Evolutionary conservation across 2,329 filamentous ascomycete species (phyloP).

Genomic region (Venturia aucupariae): DNA sequence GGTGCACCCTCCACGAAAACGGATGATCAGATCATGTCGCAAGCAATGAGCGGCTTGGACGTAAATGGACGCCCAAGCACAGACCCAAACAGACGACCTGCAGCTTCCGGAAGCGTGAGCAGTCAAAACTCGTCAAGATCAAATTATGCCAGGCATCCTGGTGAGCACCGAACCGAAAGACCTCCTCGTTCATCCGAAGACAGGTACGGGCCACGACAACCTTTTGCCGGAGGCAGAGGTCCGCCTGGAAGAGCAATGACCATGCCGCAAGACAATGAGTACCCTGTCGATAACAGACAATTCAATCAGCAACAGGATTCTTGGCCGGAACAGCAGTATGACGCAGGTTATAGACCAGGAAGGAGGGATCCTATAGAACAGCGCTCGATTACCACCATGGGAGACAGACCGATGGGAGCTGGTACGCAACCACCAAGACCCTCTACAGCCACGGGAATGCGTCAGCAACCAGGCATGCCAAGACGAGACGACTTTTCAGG

Average conservation of each 20-base stretch:
- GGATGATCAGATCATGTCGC: constrained; percentile 17
- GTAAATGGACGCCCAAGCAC: constrained; percentile 10
- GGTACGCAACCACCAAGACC: constrained; percentile 26
- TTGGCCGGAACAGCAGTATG: constrained; percentile 17
- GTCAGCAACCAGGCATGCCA: constrained; percentile 17
- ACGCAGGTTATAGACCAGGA: constrained; percentile 9
- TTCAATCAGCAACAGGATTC: constrained; percentile 30
- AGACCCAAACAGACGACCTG: constrained; percentile 5
- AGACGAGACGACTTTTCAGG: neutral
- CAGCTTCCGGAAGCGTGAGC: neutral
- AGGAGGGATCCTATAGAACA: constrained; percentile 9
- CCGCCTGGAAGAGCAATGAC: constrained; percentile 24
- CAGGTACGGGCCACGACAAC: neutral
- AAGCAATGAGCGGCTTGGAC: constrained; percentile 9
- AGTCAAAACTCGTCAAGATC: constrained; percentile 8
- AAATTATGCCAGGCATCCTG: constrained; percentile 1
- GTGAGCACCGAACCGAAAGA: constrained; percentile 1
- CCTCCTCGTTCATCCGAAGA: constrained; percentile 11
- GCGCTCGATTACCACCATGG: constrained; percentile 10
- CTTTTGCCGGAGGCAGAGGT: constrained; percentile 4
- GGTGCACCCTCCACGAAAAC: constrained; percentile 6
- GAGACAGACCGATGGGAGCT: constrained; percentile 11
- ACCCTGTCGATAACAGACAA: constrained; percentile 26
- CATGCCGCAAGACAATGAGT: constrained; percentile 29
- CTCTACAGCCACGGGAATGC: constrained; percentile 26